Percentiles rank a stretch among this genome's conserved stretches.
Conservation (phyloP, 352 stramenopile genomes). For the Blastocystis hominis region DNA sequence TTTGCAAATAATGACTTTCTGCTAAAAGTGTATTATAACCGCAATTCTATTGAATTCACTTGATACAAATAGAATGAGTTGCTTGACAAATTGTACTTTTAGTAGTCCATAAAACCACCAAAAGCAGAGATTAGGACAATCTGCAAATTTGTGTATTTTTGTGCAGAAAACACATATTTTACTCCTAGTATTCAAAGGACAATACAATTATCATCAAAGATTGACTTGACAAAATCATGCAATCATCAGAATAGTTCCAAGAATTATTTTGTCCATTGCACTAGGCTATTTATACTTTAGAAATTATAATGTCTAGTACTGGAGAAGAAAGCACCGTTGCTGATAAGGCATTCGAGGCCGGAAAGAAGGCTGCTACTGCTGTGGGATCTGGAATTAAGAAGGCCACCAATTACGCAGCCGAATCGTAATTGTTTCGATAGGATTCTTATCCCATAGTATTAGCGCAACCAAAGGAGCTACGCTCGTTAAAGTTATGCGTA, state of each 20-base stretch:
- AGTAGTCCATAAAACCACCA: too few species aligned
- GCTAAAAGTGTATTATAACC: neutral
- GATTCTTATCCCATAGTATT: neutral
- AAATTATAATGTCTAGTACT: slow-evolving; percentile 17
- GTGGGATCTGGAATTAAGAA: slow-evolving; percentile 40
- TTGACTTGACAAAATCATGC: neutral
- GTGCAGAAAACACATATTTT: neutral
- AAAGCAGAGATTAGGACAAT: neutral
- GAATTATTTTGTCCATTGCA: neutral
- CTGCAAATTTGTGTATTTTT: neutral
- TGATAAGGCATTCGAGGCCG: slow-evolving; percentile 52
- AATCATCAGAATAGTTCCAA: slow-evolving; percentile 5
- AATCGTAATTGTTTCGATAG: neutral
- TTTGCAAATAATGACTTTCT: neutral
- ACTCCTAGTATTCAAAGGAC: neutral
- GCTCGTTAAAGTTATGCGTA: slow-evolving; percentile 31
- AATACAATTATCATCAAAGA: neutral
- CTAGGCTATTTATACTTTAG: slow-evolving; percentile 1
- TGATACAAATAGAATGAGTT: too few species aligned
- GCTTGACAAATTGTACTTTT: too few species aligned
- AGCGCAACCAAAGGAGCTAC: slow-evolving; percentile 41
- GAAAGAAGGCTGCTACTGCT: slow-evolving; percentile 52
- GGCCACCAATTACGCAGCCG: slow-evolving; percentile 6
- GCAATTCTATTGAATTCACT: neutral
- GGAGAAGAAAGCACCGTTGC: slow-evolving; percentile 24